Evolutionary conservation across 1,284 basidiomycete genomes (phyloP), one percentile per base, ranked within the genome.

Genomic region (Cystobasidium pallidum): DNA sequence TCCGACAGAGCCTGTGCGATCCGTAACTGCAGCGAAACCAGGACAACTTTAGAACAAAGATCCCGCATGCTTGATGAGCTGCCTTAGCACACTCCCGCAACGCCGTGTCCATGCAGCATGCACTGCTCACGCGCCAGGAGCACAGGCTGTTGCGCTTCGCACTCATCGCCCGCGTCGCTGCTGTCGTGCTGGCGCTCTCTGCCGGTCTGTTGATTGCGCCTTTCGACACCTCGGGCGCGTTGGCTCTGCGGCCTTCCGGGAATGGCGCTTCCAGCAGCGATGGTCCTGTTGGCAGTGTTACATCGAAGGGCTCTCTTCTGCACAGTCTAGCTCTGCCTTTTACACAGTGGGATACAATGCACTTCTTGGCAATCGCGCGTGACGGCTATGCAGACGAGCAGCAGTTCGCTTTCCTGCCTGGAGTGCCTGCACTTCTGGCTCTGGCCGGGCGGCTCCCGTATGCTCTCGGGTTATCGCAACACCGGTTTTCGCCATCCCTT

Each of bases 301-400:
- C 45, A 34, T 4, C 3, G 13, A 47, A 26, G 30, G 4, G 15
- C 10, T 11, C 36, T 28, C 6, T 34, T 2, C 19, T 34, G 47
- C 15, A 17, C 11, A 47, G 52, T 34, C 49, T 71, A 3, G 68
- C 68, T 10, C 61, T 71, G 3, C 59, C 68, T n/a, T 66, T 74
- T 55, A 57, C 92, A n/a, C 87, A 93, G 74, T 98, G 95, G 95
- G 95, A 98, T 79, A 85, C 85, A 1, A 85, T 97, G 73, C 89
- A 97, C 81, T 97, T 93, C 80, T 77, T 82, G 0, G 83, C 85
- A 74, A 86, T 92, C 58, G 90, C 91, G 0, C 65, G 74, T 21
- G 75, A 83, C 15, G 81, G 86, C 19, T 91, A 95, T 80, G 79
- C 81, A 3, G 88, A 87, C 80, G 95, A 98, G 80, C 86, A 96